Evolutionary conservation across 441 rosid species (phyloP).

Genomic region (Pelargonium myrrhifolium): DNA sequence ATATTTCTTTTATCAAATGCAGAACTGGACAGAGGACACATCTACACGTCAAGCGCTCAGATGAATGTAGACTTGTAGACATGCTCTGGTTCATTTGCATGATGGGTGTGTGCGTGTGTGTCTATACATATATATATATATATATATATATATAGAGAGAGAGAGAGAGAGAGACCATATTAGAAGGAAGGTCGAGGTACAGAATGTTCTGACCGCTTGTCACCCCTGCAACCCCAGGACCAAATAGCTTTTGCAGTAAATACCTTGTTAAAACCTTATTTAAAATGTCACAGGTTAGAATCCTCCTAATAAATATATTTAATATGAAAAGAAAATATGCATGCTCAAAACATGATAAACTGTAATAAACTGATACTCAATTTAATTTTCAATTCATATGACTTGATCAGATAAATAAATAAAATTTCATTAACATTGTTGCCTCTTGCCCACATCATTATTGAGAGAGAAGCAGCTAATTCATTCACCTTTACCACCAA

Average conservation of each 20-base stretch:
- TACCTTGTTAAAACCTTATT: conserved; percentile 68
- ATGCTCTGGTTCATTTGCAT: no score
- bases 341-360: not conserved
- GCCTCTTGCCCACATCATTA: not conserved
- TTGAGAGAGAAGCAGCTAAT: not conserved
- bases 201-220: conserved; percentile 50
- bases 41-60: no score
- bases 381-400: not conserved
- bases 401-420: not conserved
- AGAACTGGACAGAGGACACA: no score
- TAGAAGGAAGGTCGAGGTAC: conserved; percentile 83
- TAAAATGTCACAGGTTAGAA: conserved; percentile 10
- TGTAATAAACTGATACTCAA: not conserved
- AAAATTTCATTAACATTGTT: not conserved
- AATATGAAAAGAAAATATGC: not conserved
- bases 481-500: not conserved
- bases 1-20: no score
- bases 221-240: conserved; percentile 54
- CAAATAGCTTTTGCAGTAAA: conserved; percentile 61
- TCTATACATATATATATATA: no score
- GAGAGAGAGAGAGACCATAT: conserved; percentile 53
- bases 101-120: no score
- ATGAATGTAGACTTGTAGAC: no score
- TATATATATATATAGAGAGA: conserved; percentile 8
- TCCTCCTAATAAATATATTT: not conserved